Evolutionary conservation across 768 basidiomycete species (phyloP), one percentile per base, ranked within the genome.

Genomic region (Sutorius australiensis): DNA sequence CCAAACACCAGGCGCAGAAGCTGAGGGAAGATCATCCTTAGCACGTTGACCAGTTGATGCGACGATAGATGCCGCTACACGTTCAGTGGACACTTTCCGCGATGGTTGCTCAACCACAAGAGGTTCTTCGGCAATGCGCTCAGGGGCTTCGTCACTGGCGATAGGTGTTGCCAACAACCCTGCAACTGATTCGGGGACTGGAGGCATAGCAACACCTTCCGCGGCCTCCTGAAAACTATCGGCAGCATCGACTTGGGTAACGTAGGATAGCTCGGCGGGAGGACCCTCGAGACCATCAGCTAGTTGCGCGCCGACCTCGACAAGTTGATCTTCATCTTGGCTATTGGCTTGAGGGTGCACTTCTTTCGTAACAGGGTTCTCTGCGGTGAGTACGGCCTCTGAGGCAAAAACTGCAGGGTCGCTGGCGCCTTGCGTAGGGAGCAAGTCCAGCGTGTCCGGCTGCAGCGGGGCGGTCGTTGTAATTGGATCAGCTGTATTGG

Each of bases 51-150:
- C 31, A 9, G 36, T 27, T 33, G 59, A 36, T 46, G 54, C 52
- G 30, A 51, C 50, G 44, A 50, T 38, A 52, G 53, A 36, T 48
- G 48, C 51, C 53, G 48, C 40, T 32, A 42, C 28, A 12, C 32
- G 19, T 40, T 54, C 48, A 45, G 41, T 42, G 51, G 52, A 49
- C 17, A 39, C 33, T 32, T 46, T 46, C 43, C 44, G 48, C 36
- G 46, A 53, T 14, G 53, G 21, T 45, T 56, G 50, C 41, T 50
- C 27, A 17, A 28, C 42, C 17, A 24, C 51, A 45, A 13, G 45
- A 28, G 44, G 38, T 36, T 52, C 57, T 48, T 54, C 37, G 27
- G 45, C 31, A 39, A 37, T 17, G 24, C 16, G 24, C 30, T 48
- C 38, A 27, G 47, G n/a, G 6, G 37, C 27, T 46, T 46, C 21